phyloP scores from a whole-genome alignment of 495 filamentous ascomycete species.

The Podospora bellae-mahoneyi region DNA sequence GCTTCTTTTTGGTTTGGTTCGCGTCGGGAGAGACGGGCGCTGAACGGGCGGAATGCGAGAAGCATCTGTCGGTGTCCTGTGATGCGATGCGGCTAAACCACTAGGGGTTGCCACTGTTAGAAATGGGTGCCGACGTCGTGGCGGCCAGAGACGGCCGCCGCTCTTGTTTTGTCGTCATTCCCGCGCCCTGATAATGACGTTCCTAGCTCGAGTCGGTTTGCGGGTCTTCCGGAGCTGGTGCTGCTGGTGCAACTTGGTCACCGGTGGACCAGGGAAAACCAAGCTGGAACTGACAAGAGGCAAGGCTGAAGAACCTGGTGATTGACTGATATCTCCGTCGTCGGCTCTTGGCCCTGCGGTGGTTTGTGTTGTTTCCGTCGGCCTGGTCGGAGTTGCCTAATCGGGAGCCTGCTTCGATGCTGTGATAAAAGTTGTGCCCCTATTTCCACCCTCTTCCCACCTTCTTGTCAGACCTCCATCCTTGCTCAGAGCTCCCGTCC shows the following conservation, averaged over 20 bases:
- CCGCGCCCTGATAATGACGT: constrained; percentile 12
- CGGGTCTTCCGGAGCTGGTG: constrained; percentile 16
- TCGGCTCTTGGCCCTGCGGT: not conserved
- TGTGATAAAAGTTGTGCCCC: not conserved
- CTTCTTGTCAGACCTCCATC: not conserved
- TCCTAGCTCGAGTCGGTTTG: constrained; percentile 18
- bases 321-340: not conserved
- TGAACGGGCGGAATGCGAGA: not conserved
- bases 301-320: not conserved
- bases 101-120: not conserved
- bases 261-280: constrained; percentile 11
- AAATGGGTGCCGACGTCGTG: not conserved
- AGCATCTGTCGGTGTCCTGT: not conserved
- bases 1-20: not conserved
- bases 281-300: not conserved
- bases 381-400: not conserved
- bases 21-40: not conserved
- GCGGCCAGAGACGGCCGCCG: not conserved
- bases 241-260: constrained; percentile 9
- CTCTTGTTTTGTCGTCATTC: constrained; percentile 13
- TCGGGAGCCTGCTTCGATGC: not conserved
- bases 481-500: not conserved
- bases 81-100: not conserved
- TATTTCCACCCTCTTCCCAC: not conserved
- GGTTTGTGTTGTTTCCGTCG: not conserved